Base-by-base conservation (phyloP, 1,139 yeast genomes). In the Lodderomyces pseudojiufengensis region DNA sequence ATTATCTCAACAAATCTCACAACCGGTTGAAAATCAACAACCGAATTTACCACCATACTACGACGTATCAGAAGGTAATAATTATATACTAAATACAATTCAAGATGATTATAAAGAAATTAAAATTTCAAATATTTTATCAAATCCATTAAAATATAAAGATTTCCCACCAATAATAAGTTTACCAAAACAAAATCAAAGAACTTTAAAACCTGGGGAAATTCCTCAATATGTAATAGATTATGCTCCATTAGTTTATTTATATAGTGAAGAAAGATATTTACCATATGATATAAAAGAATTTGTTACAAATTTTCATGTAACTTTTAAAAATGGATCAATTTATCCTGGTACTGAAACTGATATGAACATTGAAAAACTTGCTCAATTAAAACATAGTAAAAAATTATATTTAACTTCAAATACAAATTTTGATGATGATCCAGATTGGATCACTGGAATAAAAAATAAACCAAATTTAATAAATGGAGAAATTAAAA, bases 381-480 rank as follows among this genome's bases (percentile, higher is more conserved):
- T 76, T 37, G 63, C 63, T 5, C 37, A 59, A 4, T 51, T 73
- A 32, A 61, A 67, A 7, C 42, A 48, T n/a, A 39, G 43, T 16
- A 49, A 54, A 5, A 52, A 55, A 7, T 44, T 61, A 9, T 86
- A 60, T 50, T 50, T 90, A 57, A 80, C 88, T 0, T 69, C 94
- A 10, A 61, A 78, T 43, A 70, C 78, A 18, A 94, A 88, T 52
- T 90, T 88, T 56, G 77, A 70, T 38, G 58, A 58, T 20, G 84
- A 85, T 51, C 96, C 96, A 0, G 81, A 78, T 15, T 90, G 96
- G 96, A 69, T 90, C 38, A 81, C 95, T 0, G 97, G 97, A 0
- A 50, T 54, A 24, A 59, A 65, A 29, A 83, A 83, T 50, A 61
- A 70, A 36, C 97, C 97, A 2, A 79, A 78, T 38, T 64, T 82